These are phyloP conservation scores for Serendipita sp. DNA, from an alignment of 768 basidiomycete species.

Conservation along the genomic window DNA sequence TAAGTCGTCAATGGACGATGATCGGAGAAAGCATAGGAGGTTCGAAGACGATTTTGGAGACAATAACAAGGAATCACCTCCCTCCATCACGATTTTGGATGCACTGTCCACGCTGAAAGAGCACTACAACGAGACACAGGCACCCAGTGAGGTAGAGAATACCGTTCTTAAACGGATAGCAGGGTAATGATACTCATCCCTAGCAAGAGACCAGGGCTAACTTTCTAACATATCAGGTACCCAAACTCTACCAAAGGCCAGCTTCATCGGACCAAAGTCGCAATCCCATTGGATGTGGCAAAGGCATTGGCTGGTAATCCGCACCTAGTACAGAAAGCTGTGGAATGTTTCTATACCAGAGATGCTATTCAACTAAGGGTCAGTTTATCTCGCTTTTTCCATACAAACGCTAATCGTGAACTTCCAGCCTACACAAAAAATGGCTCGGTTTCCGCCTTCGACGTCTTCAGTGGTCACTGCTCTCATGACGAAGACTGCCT, in stretches of 20 bases:
- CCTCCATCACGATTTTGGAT: conserved; percentile 42
- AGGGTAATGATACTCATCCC: conserved; percentile 26
- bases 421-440: conserved; percentile 33
- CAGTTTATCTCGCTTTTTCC: conserved; percentile 17
- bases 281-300: conserved; percentile 66
- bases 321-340: conserved; percentile 64
- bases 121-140: conserved; percentile 34
- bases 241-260: conserved; percentile 49
- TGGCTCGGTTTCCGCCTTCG: conserved; percentile 76
- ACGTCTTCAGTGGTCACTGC: conserved; percentile 45
- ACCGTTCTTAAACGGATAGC: conserved; percentile 55
- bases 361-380: conserved; percentile 83
- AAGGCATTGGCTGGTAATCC: conserved; percentile 49
- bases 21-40: conserved; percentile 27
- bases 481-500: conserved; percentile 75
- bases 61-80: conserved; percentile 24
- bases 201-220: not conserved
- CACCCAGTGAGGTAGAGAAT: conserved; percentile 43
- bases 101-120: conserved; percentile 50
- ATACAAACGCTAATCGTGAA: not conserved
- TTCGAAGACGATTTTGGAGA: conserved; percentile 20
- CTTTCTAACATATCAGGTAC: conserved; percentile 32
- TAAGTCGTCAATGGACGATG: conserved; percentile 43
- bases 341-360: conserved; percentile 88
- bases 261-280: conserved; percentile 60